Evolutionary conservation across 1,139 yeast species (phyloP).

Genomic region (Debaryomyces fabryi): DNA sequence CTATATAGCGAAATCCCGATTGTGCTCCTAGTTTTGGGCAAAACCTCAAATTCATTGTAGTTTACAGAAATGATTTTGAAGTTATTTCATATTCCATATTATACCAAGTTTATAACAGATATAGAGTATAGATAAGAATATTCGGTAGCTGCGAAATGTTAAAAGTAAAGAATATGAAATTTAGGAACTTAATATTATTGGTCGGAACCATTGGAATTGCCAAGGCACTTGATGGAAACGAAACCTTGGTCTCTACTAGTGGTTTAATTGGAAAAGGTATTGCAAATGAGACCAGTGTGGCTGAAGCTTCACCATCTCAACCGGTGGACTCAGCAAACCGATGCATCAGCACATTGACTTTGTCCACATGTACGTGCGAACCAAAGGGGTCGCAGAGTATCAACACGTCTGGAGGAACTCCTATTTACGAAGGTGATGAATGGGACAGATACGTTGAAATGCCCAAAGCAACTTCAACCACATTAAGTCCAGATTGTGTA

Average conservation of each 20-base stretch:
- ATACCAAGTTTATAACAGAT: background rate
- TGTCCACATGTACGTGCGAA: background rate
- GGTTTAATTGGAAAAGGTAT: background rate
- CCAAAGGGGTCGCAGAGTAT: background rate
- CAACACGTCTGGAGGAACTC: background rate
- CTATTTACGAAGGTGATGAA: background rate
- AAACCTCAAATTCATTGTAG: background rate
- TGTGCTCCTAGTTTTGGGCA: background rate
- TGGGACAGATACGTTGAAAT: background rate
- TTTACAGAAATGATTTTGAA: background rate
- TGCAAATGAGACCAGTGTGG: background rate
- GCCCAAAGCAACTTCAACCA: background rate
- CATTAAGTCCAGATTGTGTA: background rate
- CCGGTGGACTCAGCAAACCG: background rate
- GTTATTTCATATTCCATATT: background rate
- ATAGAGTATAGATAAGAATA: background rate
- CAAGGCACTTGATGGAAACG: background rate
- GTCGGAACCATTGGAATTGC: background rate
- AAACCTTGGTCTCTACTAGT: background rate
- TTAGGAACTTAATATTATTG: background rate
- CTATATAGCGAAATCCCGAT: background rate
- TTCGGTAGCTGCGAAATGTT: background rate
- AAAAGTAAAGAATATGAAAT: background rate
- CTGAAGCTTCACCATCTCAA: background rate
- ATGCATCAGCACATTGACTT: conserved; percentile 1